phyloP scores from a whole-genome alignment of 2,329 filamentous ascomycete species.

The Anthostomella pinea region DNA sequence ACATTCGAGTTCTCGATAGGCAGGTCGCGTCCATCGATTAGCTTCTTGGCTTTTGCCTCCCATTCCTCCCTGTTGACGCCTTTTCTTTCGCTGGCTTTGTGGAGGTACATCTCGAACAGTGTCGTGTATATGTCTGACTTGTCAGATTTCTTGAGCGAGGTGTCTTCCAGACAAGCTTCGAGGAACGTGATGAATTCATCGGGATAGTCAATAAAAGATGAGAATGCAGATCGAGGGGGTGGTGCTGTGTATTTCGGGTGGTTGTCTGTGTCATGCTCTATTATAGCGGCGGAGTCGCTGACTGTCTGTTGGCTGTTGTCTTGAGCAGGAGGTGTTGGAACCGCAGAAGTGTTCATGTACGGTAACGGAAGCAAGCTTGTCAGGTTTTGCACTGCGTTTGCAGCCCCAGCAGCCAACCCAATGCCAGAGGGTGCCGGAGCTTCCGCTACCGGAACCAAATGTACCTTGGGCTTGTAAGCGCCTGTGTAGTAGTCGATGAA shows the following conservation, averaged over 20 bases:
- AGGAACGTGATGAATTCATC: constrained; percentile 90
- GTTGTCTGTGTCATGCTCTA: constrained; percentile 46
- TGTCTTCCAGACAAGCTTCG: constrained; percentile 77
- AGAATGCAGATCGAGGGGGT: constrained; percentile 85
- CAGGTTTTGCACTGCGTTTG: constrained; percentile 80
- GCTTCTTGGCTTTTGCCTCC: constrained; percentile 85
- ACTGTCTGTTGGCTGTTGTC: constrained; percentile 50
- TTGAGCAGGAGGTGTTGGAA: constrained; percentile 51
- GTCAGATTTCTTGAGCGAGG: constrained; percentile 68
- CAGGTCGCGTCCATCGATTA: constrained; percentile 77
- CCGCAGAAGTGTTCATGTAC: constrained; percentile 69
- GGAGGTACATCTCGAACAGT: constrained; percentile 95
- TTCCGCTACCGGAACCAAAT: constrained; percentile 40
- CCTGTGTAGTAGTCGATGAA: constrained; percentile 97
- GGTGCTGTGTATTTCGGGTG: constrained; percentile 70
- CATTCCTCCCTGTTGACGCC: constrained; percentile 68
- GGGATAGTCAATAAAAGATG: constrained; percentile 91
- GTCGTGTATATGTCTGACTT: constrained; percentile 89
- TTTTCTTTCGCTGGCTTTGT: constrained; percentile 76
- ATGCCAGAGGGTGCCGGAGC: constrained; percentile 37
- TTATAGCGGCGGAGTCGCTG: constrained; percentile 50
- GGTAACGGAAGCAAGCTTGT: constrained; percentile 80
- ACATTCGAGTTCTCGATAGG: constrained; percentile 95
- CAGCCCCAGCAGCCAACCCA: constrained; percentile 56
- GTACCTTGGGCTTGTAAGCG: constrained; percentile 70